Base-by-base conservation (phyloP, 202 grass and related monocot species). In the Carex sylvatica region DNA sequence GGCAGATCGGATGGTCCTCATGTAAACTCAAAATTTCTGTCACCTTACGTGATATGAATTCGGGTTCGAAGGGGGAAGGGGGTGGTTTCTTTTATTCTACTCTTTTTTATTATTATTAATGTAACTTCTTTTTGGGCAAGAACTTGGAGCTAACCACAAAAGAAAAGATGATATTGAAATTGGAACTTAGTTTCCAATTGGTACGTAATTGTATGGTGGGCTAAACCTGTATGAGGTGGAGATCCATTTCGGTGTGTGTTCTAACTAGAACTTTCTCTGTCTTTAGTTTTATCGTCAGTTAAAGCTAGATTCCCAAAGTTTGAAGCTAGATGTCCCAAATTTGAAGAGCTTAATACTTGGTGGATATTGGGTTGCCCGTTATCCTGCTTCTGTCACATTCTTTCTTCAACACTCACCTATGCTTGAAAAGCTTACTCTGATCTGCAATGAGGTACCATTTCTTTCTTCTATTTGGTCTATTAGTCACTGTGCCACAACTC, bases 281-380 rank as follows among this genome's bases (percentile, higher is more conserved):
- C 26, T 46, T 20, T 67, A 67, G 20, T 66, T 23, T 62, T 26
- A 31, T 62, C 36, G 22, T 6, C 11, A 31, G 42, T 68, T 67
- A 68, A 53, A 30, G 40, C 10, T 65, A 65, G 38, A 65, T 20
- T 0, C 65, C 7, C 58, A 9, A 44, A 80, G 26, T 80, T 64
- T 80, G 31, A 80, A 80, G 56, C 79, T 81, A 67, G 60, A 81
- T 18, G 20, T 81, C 5, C 61, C 42, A 51, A 81, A 81, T 65
- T 52, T 74, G 44, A 74, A 74, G 70, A 53, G 70, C 46, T 81
- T 81, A 67, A 81, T n/a, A 44, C 61, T 81, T 81, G 79, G 79
- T 49, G 79, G 79, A 66, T 26, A 35, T 53, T 81, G 79, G 79
- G 22, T 53, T 26, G 10, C 13, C 11, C 53, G 38, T 65, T 54